phyloP scores from a whole-genome alignment of 2,329 filamentous ascomycete species.

The Talaromyces sp. region DNA sequence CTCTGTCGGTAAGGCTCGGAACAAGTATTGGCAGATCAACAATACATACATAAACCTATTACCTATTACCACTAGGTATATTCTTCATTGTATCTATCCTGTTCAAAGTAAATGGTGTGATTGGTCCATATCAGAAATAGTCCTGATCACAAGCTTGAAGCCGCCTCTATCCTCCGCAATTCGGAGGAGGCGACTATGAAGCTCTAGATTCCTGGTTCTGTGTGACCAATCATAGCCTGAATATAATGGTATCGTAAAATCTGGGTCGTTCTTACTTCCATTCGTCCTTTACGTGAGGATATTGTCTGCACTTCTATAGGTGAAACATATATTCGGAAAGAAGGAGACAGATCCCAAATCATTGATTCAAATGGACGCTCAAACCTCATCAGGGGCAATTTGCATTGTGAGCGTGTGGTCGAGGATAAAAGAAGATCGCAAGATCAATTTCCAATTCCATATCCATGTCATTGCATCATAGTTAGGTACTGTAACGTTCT shows the following conservation, averaged over 20 bases:
- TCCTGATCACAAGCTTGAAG: constrained; percentile 7
- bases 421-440: neutral
- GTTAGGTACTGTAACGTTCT: neutral
- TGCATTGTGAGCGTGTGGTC: neutral
- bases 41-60: neutral
- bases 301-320: neutral
- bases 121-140: neutral
- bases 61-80: neutral
- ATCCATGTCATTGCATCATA: neutral
- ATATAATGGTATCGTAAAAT: neutral
- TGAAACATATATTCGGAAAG: neutral
- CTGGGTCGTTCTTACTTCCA: constrained; percentile 1
- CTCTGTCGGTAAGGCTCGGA: constrained; percentile 13
- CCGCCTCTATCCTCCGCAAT: neutral
- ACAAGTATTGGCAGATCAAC: neutral
- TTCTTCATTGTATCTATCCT: neutral
- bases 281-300: neutral
- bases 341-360: neutral
- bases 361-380: neutral
- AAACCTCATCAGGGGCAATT: neutral
- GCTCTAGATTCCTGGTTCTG: neutral
- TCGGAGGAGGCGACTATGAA: constrained; percentile 11
- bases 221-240: neutral
- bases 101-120: neutral
- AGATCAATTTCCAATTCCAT: constrained; percentile 2